phyloP scores from a whole-genome alignment of 2,329 filamentous ascomycete species.

The Cercospora berteroae region DNA sequence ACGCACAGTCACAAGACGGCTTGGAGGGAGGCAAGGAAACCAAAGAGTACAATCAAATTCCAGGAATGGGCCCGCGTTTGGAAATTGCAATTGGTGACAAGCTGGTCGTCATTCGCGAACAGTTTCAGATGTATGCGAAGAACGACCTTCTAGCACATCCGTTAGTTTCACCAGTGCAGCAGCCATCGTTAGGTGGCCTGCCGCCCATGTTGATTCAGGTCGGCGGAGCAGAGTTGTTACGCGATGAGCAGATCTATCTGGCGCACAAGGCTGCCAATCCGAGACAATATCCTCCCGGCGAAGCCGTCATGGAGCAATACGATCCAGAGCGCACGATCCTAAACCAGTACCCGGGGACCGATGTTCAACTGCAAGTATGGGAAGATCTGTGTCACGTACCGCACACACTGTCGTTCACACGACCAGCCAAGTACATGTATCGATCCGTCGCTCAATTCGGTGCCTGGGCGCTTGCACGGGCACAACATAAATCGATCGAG shows the following conservation, averaged over 20 bases:
- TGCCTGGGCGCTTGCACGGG: slow-evolving; percentile 82
- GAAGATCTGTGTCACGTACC: slow-evolving; percentile 91
- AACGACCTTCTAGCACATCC: slow-evolving; percentile 85
- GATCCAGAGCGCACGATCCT: slow-evolving; percentile 56
- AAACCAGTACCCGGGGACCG: slow-evolving; percentile 72
- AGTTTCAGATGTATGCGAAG: slow-evolving; percentile 84
- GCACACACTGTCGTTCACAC: slow-evolving; percentile 89
- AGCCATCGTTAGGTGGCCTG: slow-evolving; percentile 83
- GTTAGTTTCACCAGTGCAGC: slow-evolving; percentile 82
- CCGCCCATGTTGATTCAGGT: slow-evolving; percentile 83
- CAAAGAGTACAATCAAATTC: slow-evolving; percentile 25
- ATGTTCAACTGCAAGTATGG: slow-evolving; percentile 94
- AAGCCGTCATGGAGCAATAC: slow-evolving; percentile 61
- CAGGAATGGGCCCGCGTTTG: slow-evolving; percentile 44
- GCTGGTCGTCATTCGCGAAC: slow-evolving; percentile 74
- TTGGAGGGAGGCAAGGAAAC: slow-evolving; percentile 15
- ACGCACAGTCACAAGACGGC: slow-evolving; percentile 13
- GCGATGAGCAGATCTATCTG: slow-evolving; percentile 92
- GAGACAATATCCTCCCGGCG: slow-evolving; percentile 67
- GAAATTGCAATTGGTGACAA: slow-evolving; percentile 70
- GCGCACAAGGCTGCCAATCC: slow-evolving; percentile 94
- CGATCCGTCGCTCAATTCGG: slow-evolving; percentile 89
- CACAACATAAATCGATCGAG: slow-evolving; percentile 76
- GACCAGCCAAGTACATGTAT: slow-evolving; percentile 96
- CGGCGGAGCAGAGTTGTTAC: slow-evolving; percentile 82